These are phyloP conservation scores for Saturnispora halmiae DNA, from an alignment of 805 yeast genomes.

Conservation along the genomic window DNA sequence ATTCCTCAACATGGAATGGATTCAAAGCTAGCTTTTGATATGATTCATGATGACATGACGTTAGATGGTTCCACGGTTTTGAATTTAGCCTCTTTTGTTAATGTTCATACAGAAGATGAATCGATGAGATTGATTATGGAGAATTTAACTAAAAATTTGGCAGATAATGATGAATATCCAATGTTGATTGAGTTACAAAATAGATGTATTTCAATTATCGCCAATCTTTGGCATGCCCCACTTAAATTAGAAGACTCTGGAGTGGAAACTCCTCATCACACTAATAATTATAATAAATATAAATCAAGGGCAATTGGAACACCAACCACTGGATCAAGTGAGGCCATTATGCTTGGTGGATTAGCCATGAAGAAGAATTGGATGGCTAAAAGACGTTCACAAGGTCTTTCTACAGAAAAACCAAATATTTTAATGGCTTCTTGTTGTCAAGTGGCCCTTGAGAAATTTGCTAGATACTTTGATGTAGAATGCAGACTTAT, in stretches of 20 bases:
- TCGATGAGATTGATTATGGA: constrained; percentile 50
- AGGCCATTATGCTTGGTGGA: constrained; percentile 91
- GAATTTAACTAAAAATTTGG: constrained; percentile 77
- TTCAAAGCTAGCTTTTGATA: constrained; percentile 45
- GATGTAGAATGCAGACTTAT: constrained; percentile 81
- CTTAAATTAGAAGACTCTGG: constrained; percentile 18
- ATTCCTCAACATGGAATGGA: constrained; percentile 51
- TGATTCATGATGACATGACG: constrained; percentile 63
- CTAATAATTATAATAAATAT: constrained; percentile 6
- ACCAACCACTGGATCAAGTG: constrained; percentile 90
- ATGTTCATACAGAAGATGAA: constrained; percentile 53
- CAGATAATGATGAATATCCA: constrained; percentile 92
- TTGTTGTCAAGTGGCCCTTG: constrained; percentile 89
- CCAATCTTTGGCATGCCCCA: constrained; percentile 76
- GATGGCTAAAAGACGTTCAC: constrained; percentile 57
- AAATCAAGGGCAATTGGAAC: constrained; percentile 57
- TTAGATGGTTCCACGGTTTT: constrained; percentile 79
- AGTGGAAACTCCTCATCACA: constrained; percentile 12
- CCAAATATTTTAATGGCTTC: constrained; percentile 91
- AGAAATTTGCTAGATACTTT: constrained; percentile 88
- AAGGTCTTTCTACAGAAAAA: constrained; percentile 48
- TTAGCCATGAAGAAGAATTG: constrained; percentile 85
- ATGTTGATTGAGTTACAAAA: constrained; percentile 69
- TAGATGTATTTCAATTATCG: constrained; percentile 73
- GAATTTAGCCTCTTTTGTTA: constrained; percentile 85